phyloP scores from a whole-genome alignment of 805 yeast species.

The Starmerella lactis-condensi region DNA sequence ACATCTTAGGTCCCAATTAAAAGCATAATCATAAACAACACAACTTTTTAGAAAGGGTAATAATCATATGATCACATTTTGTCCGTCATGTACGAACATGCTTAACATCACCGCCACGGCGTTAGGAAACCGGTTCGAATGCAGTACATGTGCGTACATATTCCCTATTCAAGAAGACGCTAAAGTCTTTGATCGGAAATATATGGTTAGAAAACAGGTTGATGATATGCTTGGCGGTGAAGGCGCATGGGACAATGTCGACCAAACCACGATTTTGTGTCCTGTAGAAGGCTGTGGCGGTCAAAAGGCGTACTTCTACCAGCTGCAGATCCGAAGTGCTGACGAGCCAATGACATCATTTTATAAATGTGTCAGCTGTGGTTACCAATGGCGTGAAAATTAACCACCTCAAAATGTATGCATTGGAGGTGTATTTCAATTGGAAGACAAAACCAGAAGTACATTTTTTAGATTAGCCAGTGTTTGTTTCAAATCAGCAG shows the following conservation, averaged over 20 bases:
- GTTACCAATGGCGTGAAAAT: slow-evolving; percentile 93
- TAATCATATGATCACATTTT: slow-evolving; percentile 93
- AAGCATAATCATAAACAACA: too few relatives aligned
- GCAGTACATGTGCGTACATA: slow-evolving; percentile 90
- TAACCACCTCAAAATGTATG: slow-evolving; percentile 20
- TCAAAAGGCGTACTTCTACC: slow-evolving; percentile 88
- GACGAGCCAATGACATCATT: slow-evolving; percentile 99
- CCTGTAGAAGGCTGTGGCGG: slow-evolving; percentile 74
- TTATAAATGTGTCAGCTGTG: slow-evolving; percentile 84
- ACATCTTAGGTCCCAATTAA: too few relatives aligned
- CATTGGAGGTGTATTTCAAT: neutral
- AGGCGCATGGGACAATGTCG: slow-evolving; percentile 98
- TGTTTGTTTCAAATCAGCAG: slow-evolving; percentile 22
- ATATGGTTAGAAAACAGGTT: slow-evolving; percentile 68
- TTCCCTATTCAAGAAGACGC: slow-evolving; percentile 62
- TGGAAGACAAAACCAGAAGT: slow-evolving; percentile 18
- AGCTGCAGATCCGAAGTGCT: slow-evolving; percentile 88
- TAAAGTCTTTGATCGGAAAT: slow-evolving; percentile 69
- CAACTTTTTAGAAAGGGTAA: too few relatives aligned
- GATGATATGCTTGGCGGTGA: slow-evolving; percentile 94
- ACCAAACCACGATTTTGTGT: slow-evolving; percentile 85
- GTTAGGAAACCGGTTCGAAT: slow-evolving; percentile 46
- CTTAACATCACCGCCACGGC: slow-evolving; percentile 49
- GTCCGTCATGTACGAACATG: slow-evolving; percentile 91
- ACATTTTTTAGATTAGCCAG: slow-evolving; percentile 25